These are phyloP conservation scores for Calocybe cyanea DNA, from an alignment of 768 basidiomycete genomes.

Conservation along the genomic window DNA sequence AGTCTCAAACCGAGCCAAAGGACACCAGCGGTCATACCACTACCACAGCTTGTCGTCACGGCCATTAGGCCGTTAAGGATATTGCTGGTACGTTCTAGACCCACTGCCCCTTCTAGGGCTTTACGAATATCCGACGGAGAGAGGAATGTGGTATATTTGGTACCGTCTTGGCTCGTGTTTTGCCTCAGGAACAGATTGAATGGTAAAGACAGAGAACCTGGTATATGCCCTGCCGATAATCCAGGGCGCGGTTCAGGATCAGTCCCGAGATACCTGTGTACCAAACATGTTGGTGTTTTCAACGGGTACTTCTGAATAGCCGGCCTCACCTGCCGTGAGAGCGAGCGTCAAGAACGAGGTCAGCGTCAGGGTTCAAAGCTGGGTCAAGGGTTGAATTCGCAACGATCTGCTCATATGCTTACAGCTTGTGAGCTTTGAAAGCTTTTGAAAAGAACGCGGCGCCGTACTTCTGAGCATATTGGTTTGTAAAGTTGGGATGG, in stretches of 20 bases:
- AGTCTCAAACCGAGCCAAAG: slow-evolving; percentile 90
- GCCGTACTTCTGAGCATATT: slow-evolving; percentile 50
- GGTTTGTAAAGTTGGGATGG: slow-evolving; percentile 48
- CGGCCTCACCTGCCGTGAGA: slow-evolving; percentile 65
- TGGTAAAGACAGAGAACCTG: slow-evolving; percentile 78
- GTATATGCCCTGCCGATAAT: slow-evolving; percentile 90
- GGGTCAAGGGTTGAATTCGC: slow-evolving; percentile 56
- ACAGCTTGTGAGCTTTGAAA: slow-evolving; percentile 9
- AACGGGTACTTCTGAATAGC: neutral
- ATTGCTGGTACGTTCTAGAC: slow-evolving; percentile 47
- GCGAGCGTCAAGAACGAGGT: slow-evolving; percentile 86
- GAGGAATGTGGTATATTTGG: slow-evolving; percentile 57
- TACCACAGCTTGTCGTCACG: slow-evolving; percentile 83
- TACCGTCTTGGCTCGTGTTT: slow-evolving; percentile 32
- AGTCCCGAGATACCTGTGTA: slow-evolving; percentile 66
- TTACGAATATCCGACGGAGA: slow-evolving; percentile 53
- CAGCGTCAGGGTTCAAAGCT: slow-evolving; percentile 39
- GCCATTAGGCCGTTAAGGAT: slow-evolving; percentile 57
- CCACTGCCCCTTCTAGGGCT: slow-evolving; percentile 62
- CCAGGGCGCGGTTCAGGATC: slow-evolving; percentile 89
- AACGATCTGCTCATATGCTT: slow-evolving; percentile 82
- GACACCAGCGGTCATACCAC: slow-evolving; percentile 96
- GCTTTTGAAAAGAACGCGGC: neutral
- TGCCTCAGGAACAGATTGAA: slow-evolving; percentile 70
- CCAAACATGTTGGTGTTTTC: neutral